Conservation (phyloP, 2,329 filamentous ascomycete genomes). For the Penicillium oxalicum region DNA sequence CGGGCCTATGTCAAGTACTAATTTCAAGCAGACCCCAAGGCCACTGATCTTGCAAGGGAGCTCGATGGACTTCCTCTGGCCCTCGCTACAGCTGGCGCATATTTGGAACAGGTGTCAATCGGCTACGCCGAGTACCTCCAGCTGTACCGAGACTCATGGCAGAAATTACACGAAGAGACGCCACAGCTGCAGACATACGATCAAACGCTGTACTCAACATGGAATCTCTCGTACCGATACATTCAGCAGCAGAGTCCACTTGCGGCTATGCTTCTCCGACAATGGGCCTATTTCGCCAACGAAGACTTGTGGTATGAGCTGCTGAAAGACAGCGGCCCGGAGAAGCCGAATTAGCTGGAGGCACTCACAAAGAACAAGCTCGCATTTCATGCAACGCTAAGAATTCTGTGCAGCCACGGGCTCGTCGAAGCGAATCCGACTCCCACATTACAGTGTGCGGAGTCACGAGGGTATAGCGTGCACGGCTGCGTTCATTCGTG, state of each 20-base stretch:
- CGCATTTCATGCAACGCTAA: slow-evolving; percentile 17
- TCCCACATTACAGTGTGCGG: not conserved
- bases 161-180: slow-evolving; percentile 13
- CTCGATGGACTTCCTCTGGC: slow-evolving; percentile 46
- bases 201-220: slow-evolving; percentile 30
- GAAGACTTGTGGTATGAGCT: slow-evolving; percentile 44
- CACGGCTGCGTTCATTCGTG: slow-evolving; percentile 21
- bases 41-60: slow-evolving; percentile 23
- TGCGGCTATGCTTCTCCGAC: slow-evolving; percentile 34
- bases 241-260: slow-evolving; percentile 28
- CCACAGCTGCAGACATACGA: slow-evolving; percentile 15
- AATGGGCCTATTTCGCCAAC: slow-evolving; percentile 43
- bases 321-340: slow-evolving; percentile 15
- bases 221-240: slow-evolving; percentile 34
- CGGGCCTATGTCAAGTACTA: not conserved
- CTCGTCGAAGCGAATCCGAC: slow-evolving; percentile 17
- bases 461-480: slow-evolving; percentile 6
- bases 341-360: slow-evolving; percentile 17
- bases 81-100: slow-evolving; percentile 43
- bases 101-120: slow-evolving; percentile 35
- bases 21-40: not conserved
- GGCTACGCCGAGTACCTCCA: slow-evolving; percentile 38
- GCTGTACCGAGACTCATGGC: slow-evolving; percentile 38
- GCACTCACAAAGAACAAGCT: slow-evolving; percentile 12
- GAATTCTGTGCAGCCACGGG: slow-evolving; percentile 20